Conservation (phyloP, 228 moss, liverwort and hornwort species). For the Sphagnum fallax region DNA sequence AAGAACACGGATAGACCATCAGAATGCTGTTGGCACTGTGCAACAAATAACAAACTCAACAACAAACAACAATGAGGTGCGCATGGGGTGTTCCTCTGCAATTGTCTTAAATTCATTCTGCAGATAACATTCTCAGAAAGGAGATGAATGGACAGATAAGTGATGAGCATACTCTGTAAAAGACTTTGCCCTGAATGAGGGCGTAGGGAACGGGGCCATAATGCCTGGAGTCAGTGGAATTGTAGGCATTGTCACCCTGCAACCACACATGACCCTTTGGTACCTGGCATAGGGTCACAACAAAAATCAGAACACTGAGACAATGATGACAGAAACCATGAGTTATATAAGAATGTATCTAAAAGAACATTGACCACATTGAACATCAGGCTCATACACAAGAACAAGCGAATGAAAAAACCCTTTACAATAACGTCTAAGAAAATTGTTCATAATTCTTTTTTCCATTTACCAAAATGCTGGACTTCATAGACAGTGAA, state of each 20-base stretch:
- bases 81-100: background rate
- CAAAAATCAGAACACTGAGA: background rate
- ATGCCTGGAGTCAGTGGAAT: constrained; percentile 95
- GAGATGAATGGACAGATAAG: background rate
- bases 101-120: background rate
- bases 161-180: constrained; percentile 66
- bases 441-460: too few relatives aligned
- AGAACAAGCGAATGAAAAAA: too few relatives aligned
- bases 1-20: background rate
- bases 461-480: too few relatives aligned
- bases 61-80: background rate
- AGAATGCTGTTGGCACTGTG: background rate
- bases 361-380: too few relatives aligned
- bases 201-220: constrained; percentile 98
- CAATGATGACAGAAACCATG: too few relatives aligned
- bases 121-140: background rate
- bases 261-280: constrained; percentile 99
- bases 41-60: background rate
- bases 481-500: too few relatives aligned
- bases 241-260: constrained; percentile 96
- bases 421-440: too few relatives aligned
- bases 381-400: too few relatives aligned
- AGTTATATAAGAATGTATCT: too few relatives aligned
- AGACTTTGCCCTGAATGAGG: constrained; percentile 90
- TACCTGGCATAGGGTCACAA: constrained; percentile 39